Evolutionary conservation across 2,329 filamentous ascomycete species (phyloP), one percentile per base, ranked within the genome.

Genomic region (Arthrobotrys megalospora): DNA sequence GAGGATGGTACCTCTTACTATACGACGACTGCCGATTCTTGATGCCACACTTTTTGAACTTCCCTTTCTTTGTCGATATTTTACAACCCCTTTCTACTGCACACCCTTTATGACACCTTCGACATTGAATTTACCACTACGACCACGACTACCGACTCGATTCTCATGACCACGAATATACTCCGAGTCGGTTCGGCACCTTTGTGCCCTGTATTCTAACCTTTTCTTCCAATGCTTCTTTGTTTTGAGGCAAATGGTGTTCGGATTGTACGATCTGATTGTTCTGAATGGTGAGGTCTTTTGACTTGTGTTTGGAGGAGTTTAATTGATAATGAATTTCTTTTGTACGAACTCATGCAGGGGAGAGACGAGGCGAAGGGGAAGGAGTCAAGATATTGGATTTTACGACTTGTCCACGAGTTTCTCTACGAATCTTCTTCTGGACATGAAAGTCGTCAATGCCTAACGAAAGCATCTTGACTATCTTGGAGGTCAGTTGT

Each of bases 291-390:
- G 53, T 43, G 45, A 41, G 32, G 43, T 53, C 28, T 52, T 38
- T 71, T 63, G 65, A 48, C 48, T 28, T 48, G 45, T 24, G n/a
- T 47, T 48, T 62, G 62, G 45, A 64, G 64, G 64, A 69, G 47
- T 43, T 43, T 67, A 50, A 62, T 68, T 32, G 66, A 68, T 58
- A 60, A 75, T 73, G 60, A 65, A 48, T 75, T 75, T 63, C 70
- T 62, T 75, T 75, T 75, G 63, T 73, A 12, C 28, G 45, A 50
- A 50, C 28, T n/a, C 8, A 11, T 7, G 55, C 34, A n/a, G 55
- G 19, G 50, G 16, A 32, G 43, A 53, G 38, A 50, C 12, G 62
- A 32, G 21, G 48, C 19, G 19, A 16, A 28, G 19, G 16, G 16
- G 47, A 65, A 45, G 67, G 19, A 36, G 50, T 16, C 28, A 36